Conservation (phyloP, 495 filamentous ascomycete species). For the Talaromyces liani region DNA sequence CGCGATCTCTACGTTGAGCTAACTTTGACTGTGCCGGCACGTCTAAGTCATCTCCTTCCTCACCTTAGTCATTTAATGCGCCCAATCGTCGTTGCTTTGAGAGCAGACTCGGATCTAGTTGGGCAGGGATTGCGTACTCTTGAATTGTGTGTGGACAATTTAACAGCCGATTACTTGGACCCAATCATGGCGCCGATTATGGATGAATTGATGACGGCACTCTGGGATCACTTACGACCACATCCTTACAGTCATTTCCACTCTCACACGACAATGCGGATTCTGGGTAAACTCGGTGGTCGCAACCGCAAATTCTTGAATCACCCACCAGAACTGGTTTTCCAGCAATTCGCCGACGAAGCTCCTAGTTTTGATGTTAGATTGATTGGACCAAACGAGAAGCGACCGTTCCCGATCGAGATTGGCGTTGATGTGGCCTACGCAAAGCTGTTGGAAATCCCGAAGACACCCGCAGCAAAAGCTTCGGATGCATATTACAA, state of each 20-base stretch:
- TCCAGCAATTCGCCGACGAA: constrained; percentile 81
- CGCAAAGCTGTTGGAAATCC: constrained; percentile 70
- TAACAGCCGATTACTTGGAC: constrained; percentile 95
- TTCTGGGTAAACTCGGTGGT: constrained; percentile 93
- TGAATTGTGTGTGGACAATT: constrained; percentile 95
- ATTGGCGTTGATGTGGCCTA: constrained; percentile 86
- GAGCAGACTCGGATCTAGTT: constrained; percentile 86
- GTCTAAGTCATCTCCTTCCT: constrained; percentile 91
- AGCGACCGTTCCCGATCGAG: constrained; percentile 76
- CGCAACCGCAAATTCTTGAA: constrained; percentile 92
- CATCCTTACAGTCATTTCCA: constrained; percentile 94
- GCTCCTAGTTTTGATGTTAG: constrained; percentile 76
- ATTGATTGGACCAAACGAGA: constrained; percentile 78
- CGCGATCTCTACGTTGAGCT: constrained; percentile 96
- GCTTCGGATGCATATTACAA: constrained; percentile 84
- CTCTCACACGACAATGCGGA: constrained; percentile 96
- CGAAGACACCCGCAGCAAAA: constrained; percentile 56
- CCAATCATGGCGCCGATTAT: constrained; percentile 99
- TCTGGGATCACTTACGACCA: constrained; percentile 90
- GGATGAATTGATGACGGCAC: constrained; percentile 92
- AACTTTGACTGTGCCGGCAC: constrained; percentile 89
- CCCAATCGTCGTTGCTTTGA: constrained; percentile 86
- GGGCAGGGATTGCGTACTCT: constrained; percentile 90
- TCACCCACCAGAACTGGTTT: constrained; percentile 71
- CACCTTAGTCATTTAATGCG: constrained; percentile 97